Evolutionary conservation across 2,329 filamentous ascomycete species (phyloP).

Genomic region (Epichloe sibirici): DNA sequence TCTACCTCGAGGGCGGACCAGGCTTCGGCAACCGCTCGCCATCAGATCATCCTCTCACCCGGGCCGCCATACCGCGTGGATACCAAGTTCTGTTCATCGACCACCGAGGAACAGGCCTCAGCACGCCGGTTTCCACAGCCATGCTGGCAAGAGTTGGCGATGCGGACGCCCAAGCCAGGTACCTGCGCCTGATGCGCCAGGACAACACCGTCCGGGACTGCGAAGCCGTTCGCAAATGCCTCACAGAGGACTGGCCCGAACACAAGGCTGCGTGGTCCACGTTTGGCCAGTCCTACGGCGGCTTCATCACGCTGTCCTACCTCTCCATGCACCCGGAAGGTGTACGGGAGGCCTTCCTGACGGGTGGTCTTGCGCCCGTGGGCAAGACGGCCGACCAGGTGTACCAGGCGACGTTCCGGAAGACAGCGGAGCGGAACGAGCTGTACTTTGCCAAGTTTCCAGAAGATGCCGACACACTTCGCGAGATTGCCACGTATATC

Average conservation of each 20-base stretch:
- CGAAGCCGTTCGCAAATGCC: conserved; percentile 66
- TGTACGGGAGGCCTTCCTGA: conserved; percentile 70
- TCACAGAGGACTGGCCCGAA: conserved; percentile 57
- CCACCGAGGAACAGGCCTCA: conserved; percentile 80
- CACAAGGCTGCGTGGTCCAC: conserved; percentile 71
- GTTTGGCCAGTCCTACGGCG: conserved; percentile 85
- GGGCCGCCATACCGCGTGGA: conserved; percentile 59
- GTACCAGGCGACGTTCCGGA: conserved; percentile 59
- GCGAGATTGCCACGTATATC: conserved; percentile 54
- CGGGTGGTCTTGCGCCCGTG: conserved; percentile 72
- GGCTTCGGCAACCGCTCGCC: conserved; percentile 67
- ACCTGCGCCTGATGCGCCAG: conserved; percentile 74
- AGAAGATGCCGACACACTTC: conserved; percentile 59
- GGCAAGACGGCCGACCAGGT: conserved; percentile 60
- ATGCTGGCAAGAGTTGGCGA: conserved; percentile 40
- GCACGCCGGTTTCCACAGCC: conserved; percentile 63
- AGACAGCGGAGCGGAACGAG: conserved; percentile 58
- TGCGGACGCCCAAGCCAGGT: conserved; percentile 57
- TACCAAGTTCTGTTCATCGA: conserved; percentile 84
- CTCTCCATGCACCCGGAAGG: conserved; percentile 69
- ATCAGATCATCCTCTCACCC: conserved; percentile 60
- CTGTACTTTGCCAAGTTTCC: conserved; percentile 79
- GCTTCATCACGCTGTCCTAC: conserved; percentile 76
- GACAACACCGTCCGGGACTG: conserved; percentile 84
- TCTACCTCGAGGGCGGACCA: conserved; percentile 79